Base-by-base conservation (phyloP, 2,329 filamentous ascomycete genomes). In the Proliferodiscus dingleyae region DNA sequence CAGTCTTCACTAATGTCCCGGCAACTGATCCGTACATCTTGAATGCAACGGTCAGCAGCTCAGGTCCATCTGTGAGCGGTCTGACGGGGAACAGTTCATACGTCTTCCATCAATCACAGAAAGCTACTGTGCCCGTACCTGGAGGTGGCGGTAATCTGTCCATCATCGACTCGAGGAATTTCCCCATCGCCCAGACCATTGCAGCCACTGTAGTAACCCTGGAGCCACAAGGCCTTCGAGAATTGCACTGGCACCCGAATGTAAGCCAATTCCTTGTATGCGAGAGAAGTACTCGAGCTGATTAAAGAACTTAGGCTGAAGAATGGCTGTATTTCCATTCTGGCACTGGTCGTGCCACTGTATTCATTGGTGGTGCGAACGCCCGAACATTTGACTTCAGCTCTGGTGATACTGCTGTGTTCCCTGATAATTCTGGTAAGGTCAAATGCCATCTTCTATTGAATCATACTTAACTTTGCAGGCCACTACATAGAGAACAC, bases 401-500 rank as follows among this genome's bases (percentile, higher is more conserved):
- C 1, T 70, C 71, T 2, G 68, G 72, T 34, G 76, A 80, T 48
- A 77, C 81, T 0, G 78, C 76, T 0, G 81, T 81, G 49, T 73
- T 82, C 9, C 75, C 77, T 1, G 68, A 71, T 8, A 68, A 85
- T 61, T 71, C 71, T 50, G 53, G 49, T 49, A 64, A 72, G 72
- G 73, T 5, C 15, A 6, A 18, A 15, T 21, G 3, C 15, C 13
- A 2, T 6, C 15, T 16, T 36, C n/a, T 4, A 23, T 16, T 11
- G 16, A 11, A 19, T 32, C 18, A 16, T 33, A 26, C 28, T 36
- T 11, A n/a, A 37, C n/a, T 23, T 71, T 1, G 68, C 71, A 30
- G 71, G 74, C 0, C 80, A 83, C 58, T 83, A 81, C 51, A 66
- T 83, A 15, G 77, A 83, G 64, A 83, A 81, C 56, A 79, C 72